Evolutionary conservation across 768 basidiomycete species (phyloP).

Genomic region (Suillus plorans): DNA sequence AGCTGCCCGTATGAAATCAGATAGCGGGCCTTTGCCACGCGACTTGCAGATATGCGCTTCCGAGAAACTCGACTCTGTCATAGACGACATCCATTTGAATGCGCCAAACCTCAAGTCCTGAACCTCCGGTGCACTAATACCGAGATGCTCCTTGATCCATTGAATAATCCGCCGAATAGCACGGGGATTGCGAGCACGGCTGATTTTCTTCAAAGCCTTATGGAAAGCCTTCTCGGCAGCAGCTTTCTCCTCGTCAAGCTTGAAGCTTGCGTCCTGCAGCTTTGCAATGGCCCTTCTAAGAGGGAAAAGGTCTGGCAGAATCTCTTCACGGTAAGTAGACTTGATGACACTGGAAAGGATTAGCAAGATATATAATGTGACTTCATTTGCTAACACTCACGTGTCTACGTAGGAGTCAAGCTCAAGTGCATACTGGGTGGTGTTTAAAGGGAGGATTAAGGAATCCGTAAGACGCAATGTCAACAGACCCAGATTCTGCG

Average conservation of each 20-base stretch:
- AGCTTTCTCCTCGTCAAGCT: slow-evolving; percentile 59
- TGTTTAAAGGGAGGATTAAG: slow-evolving; percentile 70
- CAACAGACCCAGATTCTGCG: slow-evolving; percentile 64
- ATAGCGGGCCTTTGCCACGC: slow-evolving; percentile 33
- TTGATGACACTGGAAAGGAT: slow-evolving; percentile 46
- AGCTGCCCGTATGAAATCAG: slow-evolving; percentile 54
- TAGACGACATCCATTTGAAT: slow-evolving; percentile 1
- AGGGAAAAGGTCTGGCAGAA: slow-evolving; percentile 35
- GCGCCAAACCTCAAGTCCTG: slow-evolving; percentile 8
- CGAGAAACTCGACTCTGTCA: background rate
- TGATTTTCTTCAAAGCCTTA: slow-evolving; percentile 40
- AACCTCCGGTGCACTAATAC: background rate
- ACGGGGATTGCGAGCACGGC: background rate
- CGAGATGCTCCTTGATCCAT: slow-evolving; percentile 28
- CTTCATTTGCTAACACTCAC: slow-evolving; percentile 38
- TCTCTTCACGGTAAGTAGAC: slow-evolving; percentile 29
- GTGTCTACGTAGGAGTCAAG: slow-evolving; percentile 59
- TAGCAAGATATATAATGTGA: slow-evolving; percentile 21
- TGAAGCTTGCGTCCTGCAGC: slow-evolving; percentile 50
- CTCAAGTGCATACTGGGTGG: slow-evolving; percentile 72
- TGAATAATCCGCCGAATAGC: slow-evolving; percentile 14
- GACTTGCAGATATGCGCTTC: slow-evolving; percentile 13
- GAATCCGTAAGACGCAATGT: slow-evolving; percentile 63
- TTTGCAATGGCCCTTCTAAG: slow-evolving; percentile 47
- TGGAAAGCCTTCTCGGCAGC: slow-evolving; percentile 53